A percentile compares a stretch with the other conserved stretches of the same genome.
Evolutionary conservation across 2,329 filamentous ascomycete genomes (phyloP).

Genomic region (Colletotrichum magnum): DNA sequence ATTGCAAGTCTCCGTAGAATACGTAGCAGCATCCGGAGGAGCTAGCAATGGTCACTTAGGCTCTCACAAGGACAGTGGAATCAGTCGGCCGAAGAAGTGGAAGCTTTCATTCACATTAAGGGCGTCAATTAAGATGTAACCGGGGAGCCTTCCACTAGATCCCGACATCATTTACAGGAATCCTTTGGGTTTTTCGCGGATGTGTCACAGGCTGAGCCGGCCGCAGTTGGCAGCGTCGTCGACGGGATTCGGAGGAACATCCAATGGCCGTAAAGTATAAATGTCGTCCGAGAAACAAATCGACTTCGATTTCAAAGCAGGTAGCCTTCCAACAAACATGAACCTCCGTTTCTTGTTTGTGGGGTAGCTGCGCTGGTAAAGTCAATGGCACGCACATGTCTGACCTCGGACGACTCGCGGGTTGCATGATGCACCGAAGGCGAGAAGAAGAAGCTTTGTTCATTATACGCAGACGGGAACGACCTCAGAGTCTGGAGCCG

Average conservation of each 20-base stretch:
- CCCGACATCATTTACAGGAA: no score
- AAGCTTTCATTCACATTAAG: no score
- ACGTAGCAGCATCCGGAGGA: no score
- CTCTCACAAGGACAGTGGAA: no score
- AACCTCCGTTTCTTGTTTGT: constrained; percentile 23
- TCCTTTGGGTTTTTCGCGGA: no score
- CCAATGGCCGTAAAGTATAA: background rate
- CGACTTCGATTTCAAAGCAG: background rate
- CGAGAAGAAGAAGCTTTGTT: background rate
- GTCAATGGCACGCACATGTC: constrained; percentile 3
- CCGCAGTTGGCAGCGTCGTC: background rate
- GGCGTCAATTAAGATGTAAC: no score
- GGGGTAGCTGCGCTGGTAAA: constrained; percentile 11
- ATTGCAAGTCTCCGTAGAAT: no score
- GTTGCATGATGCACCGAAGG: constrained; percentile 14
- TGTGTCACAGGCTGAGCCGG: no score
- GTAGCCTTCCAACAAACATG: background rate
- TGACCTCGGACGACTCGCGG: constrained; percentile 8
- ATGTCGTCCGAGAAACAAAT: no score
- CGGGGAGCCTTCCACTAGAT: no score
- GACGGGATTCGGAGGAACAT: background rate
- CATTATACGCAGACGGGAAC: background rate
- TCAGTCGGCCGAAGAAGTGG: no score
- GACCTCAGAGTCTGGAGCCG: background rate
- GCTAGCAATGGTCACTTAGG: no score